phyloP scores from a whole-genome alignment of 2,329 filamentous ascomycete species.

The Xylariaceae sp. region DNA sequence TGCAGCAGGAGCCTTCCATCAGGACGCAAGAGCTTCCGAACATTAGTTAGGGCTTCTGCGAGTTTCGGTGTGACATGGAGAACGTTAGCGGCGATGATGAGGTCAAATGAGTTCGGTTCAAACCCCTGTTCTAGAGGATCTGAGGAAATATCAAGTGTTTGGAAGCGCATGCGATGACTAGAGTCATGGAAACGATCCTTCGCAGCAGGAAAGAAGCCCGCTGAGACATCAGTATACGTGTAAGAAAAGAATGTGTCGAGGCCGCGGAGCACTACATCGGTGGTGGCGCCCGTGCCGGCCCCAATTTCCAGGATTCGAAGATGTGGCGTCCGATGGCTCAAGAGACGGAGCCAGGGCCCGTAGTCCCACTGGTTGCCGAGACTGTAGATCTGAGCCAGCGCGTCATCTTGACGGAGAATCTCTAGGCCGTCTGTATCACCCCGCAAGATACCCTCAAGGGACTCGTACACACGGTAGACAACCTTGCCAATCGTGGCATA shows the following conservation, averaged over 20 bases:
- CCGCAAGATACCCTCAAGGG: background rate
- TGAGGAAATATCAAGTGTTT: conserved; percentile 38
- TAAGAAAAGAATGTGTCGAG: conserved; percentile 18
- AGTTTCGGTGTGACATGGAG: conserved; percentile 11
- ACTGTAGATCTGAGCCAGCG: conserved; percentile 21
- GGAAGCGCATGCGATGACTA: conserved; percentile 38
- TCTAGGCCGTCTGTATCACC: conserved; percentile 7
- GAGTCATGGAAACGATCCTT: conserved; percentile 18
- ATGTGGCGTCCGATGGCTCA: conserved; percentile 13
- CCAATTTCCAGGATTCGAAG: conserved; percentile 26
- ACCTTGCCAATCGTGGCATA: conserved; percentile 8
- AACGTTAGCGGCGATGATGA: conserved; percentile 34
- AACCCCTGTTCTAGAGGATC: conserved; percentile 28
- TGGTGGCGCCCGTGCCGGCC: conserved; percentile 23
- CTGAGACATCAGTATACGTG: conserved; percentile 26
- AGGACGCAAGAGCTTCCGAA: conserved; percentile 31
- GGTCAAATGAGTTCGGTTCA: conserved; percentile 26
- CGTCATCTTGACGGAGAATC: conserved; percentile 7
- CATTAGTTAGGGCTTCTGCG: conserved; percentile 27
- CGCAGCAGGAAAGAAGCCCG: conserved; percentile 22
- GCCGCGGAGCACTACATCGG: background rate
- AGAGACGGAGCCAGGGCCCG: conserved; percentile 11
- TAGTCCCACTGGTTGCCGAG: conserved; percentile 23
- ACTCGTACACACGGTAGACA: conserved; percentile 3
- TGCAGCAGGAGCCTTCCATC: conserved; percentile 31